Evolutionary conservation across 345 rosid species (phyloP), one percentile per base, ranked within the genome.

Genomic region (Moricandia moricandioides): DNA sequence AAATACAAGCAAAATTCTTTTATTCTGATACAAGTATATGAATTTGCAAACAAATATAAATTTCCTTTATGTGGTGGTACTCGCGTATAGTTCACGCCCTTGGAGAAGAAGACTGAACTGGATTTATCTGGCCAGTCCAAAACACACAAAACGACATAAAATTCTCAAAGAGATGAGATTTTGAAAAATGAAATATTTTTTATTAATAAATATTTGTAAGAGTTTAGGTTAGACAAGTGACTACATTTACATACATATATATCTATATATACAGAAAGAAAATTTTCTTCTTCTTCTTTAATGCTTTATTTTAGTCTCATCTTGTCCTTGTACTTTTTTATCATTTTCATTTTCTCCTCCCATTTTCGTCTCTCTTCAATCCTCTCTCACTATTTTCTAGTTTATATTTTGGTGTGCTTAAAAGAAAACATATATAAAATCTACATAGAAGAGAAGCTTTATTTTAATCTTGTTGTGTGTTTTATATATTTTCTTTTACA

Each of bases 221-320:
- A 73, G 82, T 73, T 79, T 79, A 79, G 82, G 82, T 79, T 79
- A 73, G 74, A 73, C 70, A 68, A 73, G 74, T 73, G 82, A 79
- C 74, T 68, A 74, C 78, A 79, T 68, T 33, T 73, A 73, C 17
- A 73, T 78, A 78, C 72, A 65, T 47, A 72, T 62, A 78, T 30
- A 59, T 60, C n/a, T 72, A 40, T 62, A 67, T 67, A 67, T 62
- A 78, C 70, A 55, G 43, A 72, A 34, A 67, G 26, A 57, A 29
- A 30, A 34, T 49, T 67, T 59, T 21, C 24, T 39, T 39, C 73
- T 67, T 79, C 82, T 79, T 73, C 78, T 69, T 79, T 78, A 78
- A 72, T 78, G 77, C 40, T 67, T 67, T 73, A 71, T 73, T 79
- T 68, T 79, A 68, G 78, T 73, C 78, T 73, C 72, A 69, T 79